Evolutionary conservation across 1,139 yeast genomes (phyloP), one percentile per base, ranked within the genome.

Genomic region (Suhomyces yuchorum): DNA sequence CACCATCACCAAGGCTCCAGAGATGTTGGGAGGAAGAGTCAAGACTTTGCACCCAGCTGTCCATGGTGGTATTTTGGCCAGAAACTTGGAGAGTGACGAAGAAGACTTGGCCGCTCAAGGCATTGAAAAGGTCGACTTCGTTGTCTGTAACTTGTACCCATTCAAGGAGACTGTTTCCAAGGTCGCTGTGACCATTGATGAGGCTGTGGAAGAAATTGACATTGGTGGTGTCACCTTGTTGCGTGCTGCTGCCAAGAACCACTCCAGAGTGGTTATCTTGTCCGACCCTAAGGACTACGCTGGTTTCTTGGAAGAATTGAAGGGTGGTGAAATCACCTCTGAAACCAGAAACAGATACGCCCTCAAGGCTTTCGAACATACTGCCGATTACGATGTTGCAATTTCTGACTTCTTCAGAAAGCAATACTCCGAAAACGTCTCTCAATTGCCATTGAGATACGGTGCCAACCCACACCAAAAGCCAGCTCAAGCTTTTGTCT

Each of bases 391-490:
- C 73, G 99, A 93, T 66, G 84, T 91, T 50, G 90, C 96, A 52
- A 93, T 93, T 66, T 82, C 97, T 48, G 99, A 93, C 74, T 93
- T 90, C 70, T 93, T 93, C 84, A 86, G 99, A 78, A 93, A 91
- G 76, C 93, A 90, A 73, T 93, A 93, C 76, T 82, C 97, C 43
- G 98, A 93, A 73, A 88, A 85, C 67, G 77, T 75, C 44, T 82
- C 96, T 50, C 97, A 92, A 80, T 78, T 93, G 68, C 95, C 98
- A 35, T 81, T 93, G 62, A 86, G 99, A 76, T 93, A 93, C 71
- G 99, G 99, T 68, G 97, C 97, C 54, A 93, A 93, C 77, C 99
- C 99, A 52, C 98, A 93, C 72, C 99, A 93, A 78, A 92, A 90
- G 73, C 99, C 99, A 36, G 97, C 99, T 33, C 99, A 93, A 77